These are phyloP conservation scores for Cichorium intybus DNA, from an alignment of 140 eudicot species.

Conservation along the genomic window DNA sequence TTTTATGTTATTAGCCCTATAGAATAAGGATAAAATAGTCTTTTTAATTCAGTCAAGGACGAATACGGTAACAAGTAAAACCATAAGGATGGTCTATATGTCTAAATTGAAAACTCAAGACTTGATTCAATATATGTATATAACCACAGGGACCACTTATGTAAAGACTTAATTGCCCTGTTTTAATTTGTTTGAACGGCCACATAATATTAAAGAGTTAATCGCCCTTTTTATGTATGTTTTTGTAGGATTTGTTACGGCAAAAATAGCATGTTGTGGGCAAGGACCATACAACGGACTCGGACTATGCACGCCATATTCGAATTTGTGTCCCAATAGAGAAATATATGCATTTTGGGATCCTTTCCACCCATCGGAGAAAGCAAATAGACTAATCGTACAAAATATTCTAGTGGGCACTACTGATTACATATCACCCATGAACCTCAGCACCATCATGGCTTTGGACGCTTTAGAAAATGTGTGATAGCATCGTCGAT, in stretches of 20 bases:
- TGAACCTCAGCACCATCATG: slow-evolving; percentile 51
- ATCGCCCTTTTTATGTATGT: not conserved
- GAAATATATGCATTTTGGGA: slow-evolving; percentile 47
- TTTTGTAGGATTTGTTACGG: slow-evolving; percentile 35
- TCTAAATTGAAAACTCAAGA: no score
- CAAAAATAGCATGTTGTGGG: slow-evolving; percentile 47
- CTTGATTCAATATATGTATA: no score
- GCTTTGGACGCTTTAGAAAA: slow-evolving; percentile 33
- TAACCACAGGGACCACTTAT: no score
- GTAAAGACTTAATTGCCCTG: no score
- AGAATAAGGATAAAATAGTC: no score
- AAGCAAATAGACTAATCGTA: slow-evolving; percentile 38
- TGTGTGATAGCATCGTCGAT: not conserved
- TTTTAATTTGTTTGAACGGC: no score
- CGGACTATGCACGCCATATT: slow-evolving; percentile 35
- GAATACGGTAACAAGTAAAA: no score
- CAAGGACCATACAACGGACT: slow-evolving; percentile 49
- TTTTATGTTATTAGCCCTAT: no score
- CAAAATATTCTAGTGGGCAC: slow-evolving; percentile 31
- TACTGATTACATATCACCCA: slow-evolving; percentile 36
- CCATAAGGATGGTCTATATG: no score
- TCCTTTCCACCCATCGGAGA: slow-evolving; percentile 49
- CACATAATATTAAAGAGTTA: not conserved
- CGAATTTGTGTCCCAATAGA: slow-evolving; percentile 44
- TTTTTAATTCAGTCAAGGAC: no score